These are phyloP conservation scores for Euphorbia tirucalli DNA, from an alignment of 345 rosid genomes.

Conservation along the genomic window DNA sequence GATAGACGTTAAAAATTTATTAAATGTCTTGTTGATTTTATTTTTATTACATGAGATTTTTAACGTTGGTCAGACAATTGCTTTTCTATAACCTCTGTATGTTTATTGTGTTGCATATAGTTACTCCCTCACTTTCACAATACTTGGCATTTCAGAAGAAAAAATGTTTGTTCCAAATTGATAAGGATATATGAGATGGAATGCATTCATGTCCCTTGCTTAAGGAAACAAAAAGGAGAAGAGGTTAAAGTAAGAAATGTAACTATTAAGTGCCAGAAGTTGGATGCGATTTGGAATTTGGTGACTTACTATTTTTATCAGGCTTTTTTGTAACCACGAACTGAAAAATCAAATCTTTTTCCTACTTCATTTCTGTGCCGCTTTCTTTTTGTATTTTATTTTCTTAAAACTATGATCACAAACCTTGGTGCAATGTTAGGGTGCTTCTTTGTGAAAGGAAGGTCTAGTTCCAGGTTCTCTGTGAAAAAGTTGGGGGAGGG, in stretches of 20 bases:
- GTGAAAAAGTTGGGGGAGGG: background rate
- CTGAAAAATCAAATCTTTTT: background rate
- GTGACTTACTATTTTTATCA: background rate
- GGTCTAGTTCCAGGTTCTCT: background rate
- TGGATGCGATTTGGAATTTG: background rate
- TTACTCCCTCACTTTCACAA: too few species aligned
- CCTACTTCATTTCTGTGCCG: background rate
- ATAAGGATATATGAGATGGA: background rate
- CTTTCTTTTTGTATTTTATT: background rate
- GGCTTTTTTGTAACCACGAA: background rate
- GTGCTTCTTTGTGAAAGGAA: background rate
- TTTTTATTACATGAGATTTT: background rate
- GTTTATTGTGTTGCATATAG: too few species aligned
- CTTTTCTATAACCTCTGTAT: too few species aligned
- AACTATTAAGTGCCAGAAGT: background rate
- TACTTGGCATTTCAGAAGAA: background rate
- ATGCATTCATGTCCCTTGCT: background rate
- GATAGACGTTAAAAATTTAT: too few species aligned
- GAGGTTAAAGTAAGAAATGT: background rate
- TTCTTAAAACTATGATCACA: background rate
- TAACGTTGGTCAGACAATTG: too few species aligned
- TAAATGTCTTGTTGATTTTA: too few species aligned
- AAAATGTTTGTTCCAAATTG: background rate
- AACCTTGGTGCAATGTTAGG: background rate
- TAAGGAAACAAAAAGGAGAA: background rate